A percentile compares a stretch with the other conserved stretches of the same genome.
Evolutionary conservation across 805 yeast genomes (phyloP).

Genomic region (Spathaspora hagerdaliae): DNA sequence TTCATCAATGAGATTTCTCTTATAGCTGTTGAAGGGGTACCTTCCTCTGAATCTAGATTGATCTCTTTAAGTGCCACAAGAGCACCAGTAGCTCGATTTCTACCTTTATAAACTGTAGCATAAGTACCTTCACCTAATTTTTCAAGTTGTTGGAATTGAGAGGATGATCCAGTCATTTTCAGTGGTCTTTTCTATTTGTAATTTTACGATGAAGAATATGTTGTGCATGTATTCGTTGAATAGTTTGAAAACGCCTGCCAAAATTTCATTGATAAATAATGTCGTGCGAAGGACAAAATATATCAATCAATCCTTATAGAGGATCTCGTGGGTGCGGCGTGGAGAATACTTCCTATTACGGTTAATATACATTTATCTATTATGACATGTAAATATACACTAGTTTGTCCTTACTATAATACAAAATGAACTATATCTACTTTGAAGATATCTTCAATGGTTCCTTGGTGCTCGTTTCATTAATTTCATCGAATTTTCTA

Average conservation of each 20-base stretch:
- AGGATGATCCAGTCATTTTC: constrained; percentile 39
- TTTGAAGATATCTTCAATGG: constrained; percentile 38
- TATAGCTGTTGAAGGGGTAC: constrained; percentile 97
- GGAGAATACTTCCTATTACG: too few relatives aligned
- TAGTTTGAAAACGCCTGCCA: too few relatives aligned
- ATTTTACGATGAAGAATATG: too few relatives aligned
- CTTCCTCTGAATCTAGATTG: constrained; percentile 92
- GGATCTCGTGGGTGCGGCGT: too few relatives aligned
- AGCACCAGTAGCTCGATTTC: constrained; percentile 80
- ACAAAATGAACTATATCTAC: too few relatives aligned
- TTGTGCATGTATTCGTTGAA: too few relatives aligned
- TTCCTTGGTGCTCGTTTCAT: constrained; percentile 68
- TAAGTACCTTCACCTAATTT: constrained; percentile 94
- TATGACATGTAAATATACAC: too few relatives aligned
- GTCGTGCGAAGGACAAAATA: too few relatives aligned
- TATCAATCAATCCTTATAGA: too few relatives aligned
- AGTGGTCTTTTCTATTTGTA: neutral
- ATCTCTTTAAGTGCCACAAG: constrained; percentile 94
- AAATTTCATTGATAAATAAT: too few relatives aligned
- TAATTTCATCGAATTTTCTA: constrained; percentile 70
- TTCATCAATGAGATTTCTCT: constrained; percentile 94
- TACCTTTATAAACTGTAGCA: constrained; percentile 97
- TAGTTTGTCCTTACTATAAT: too few relatives aligned
- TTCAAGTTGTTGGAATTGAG: constrained; percentile 58
- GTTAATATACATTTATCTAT: too few relatives aligned